These are phyloP conservation scores for Chrysoporthe puriensis DNA, from an alignment of 2,329 filamentous ascomycete genomes.

Conservation along the genomic window DNA sequence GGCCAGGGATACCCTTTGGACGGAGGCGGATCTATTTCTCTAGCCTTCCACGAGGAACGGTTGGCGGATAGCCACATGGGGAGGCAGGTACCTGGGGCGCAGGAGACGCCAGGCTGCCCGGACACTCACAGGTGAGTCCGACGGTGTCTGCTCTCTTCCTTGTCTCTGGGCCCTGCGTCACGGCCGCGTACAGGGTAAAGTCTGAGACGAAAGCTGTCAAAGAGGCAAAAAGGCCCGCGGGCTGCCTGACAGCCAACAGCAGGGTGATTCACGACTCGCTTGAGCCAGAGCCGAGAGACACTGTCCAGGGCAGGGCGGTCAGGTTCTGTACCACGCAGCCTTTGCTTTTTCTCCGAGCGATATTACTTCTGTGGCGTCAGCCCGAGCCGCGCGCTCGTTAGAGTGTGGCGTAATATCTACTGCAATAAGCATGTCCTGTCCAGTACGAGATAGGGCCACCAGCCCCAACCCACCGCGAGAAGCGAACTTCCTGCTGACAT, in stretches of 20 bases:
- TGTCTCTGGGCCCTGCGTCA: neutral
- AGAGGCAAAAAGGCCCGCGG: neutral
- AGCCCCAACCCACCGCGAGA: too few relatives aligned
- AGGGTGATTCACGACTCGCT: neutral
- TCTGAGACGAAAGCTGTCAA: neutral
- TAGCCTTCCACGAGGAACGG: neutral
- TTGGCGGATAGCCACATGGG: neutral
- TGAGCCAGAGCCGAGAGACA: constrained; percentile 8
- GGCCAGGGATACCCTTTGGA: neutral
- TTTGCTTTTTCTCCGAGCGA: constrained; percentile 11
- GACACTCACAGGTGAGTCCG: too few relatives aligned
- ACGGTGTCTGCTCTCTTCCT: too few relatives aligned
- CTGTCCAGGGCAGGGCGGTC: neutral
- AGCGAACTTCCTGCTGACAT: too few relatives aligned
- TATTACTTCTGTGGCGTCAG: neutral
- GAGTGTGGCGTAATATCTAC: too few relatives aligned
- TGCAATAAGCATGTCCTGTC: neutral
- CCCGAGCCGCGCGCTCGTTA: neutral
- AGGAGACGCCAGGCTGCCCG: neutral
- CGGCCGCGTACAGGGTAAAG: neutral
- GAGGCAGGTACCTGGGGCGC: too few relatives aligned
- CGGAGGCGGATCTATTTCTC: neutral
- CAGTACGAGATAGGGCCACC: too few relatives aligned
- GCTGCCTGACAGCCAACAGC: neutral
- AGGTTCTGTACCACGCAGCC: neutral